These are phyloP conservation scores for Cutaneotrichosporon daszewskae DNA, from an alignment of 1,284 basidiomycete species.

Conservation along the genomic window DNA sequence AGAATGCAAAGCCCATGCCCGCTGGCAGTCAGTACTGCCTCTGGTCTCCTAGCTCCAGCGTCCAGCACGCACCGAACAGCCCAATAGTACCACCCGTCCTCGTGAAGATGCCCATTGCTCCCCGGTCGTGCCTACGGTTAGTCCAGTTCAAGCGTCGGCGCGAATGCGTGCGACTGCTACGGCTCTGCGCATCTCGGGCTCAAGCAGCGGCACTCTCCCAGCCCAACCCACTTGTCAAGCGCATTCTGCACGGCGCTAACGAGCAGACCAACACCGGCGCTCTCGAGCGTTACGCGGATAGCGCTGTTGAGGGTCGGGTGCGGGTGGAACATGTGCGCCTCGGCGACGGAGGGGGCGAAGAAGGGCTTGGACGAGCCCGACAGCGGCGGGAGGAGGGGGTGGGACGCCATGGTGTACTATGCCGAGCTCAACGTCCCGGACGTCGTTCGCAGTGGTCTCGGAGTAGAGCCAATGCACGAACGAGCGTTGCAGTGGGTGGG, in stretches of 20 bases:
- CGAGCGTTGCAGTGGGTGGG: neutral
- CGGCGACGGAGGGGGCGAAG: slow-evolving; percentile 35
- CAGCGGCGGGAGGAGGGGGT: slow-evolving; percentile 37
- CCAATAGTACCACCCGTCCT: slow-evolving; percentile 72
- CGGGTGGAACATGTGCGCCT: slow-evolving; percentile 36
- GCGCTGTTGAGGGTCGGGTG: slow-evolving; percentile 47
- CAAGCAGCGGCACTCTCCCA: neutral
- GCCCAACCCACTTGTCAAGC: slow-evolving; percentile 52
- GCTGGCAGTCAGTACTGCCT: slow-evolving; percentile 51
- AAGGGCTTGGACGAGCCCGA: slow-evolving; percentile 22
- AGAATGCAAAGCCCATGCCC: slow-evolving; percentile 85
- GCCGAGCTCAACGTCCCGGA: slow-evolving; percentile 6
- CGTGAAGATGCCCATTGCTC: slow-evolving; percentile 80
- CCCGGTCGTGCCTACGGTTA: slow-evolving; percentile 59
- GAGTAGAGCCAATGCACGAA: slow-evolving; percentile 14
- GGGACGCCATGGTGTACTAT: slow-evolving; percentile 20
- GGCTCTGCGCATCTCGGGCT: too few relatives aligned
- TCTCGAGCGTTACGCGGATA: slow-evolving; percentile 60
- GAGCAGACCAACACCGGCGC: slow-evolving; percentile 67
- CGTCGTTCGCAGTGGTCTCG: slow-evolving; percentile 4
- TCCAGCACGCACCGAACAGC: slow-evolving; percentile 63
- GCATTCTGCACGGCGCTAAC: slow-evolving; percentile 81
- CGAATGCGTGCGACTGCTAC: too few relatives aligned
- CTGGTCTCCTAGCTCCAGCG: neutral
- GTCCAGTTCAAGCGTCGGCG: too few relatives aligned